Evolutionary conservation across 305 asterid genomes (phyloP), one percentile per base, ranked within the genome.

Genomic region (Fraxinus latifolia): DNA sequence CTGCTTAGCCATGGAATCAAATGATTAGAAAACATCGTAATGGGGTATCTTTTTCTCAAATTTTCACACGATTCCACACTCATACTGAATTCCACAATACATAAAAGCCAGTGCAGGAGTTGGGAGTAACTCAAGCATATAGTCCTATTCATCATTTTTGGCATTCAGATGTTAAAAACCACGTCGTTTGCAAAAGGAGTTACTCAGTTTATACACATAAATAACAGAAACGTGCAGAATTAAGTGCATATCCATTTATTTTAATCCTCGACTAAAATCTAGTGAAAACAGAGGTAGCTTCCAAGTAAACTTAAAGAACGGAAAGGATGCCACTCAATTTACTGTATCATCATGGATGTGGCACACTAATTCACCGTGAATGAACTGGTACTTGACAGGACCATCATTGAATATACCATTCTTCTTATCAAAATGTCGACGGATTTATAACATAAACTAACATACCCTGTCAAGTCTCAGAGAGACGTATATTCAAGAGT

Each of bases 1-100:
- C 99, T 95, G 89, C 76, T 82, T 77, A 58, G 36, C 75, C 82
- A 84, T 19, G 77, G 37, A 73, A 78, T 53, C 47, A 8, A 37
- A 71, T 31, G 39, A 81, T 58, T 72, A 67, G 19, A 25, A 71
- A 37, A 58, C 6, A 12, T 3, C 25, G 36, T 5, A 33, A 58
- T 5, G 31, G 7, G 29, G 2, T 53, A 50, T 71, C 19, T 27
- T 68, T 14, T 68, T 67, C 74, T 11, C 34, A 67, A 67, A 9
- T 29, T 11, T 14, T 68, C 34, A 25, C 73, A 65, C n/a, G 17
- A 65, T 65, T 65, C 34, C 72, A 62, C 72, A 62, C 33, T 50
- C 3, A 15, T 4, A 55, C 2, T n/a, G 27, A 17, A 55, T 55
- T 6, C 67, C 29, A 1, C 5, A 58, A 25, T 25, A 65, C 14